phyloP scores from a whole-genome alignment of 371 early-diverging fungal genomes.

The Batkoa obscura region DNA sequence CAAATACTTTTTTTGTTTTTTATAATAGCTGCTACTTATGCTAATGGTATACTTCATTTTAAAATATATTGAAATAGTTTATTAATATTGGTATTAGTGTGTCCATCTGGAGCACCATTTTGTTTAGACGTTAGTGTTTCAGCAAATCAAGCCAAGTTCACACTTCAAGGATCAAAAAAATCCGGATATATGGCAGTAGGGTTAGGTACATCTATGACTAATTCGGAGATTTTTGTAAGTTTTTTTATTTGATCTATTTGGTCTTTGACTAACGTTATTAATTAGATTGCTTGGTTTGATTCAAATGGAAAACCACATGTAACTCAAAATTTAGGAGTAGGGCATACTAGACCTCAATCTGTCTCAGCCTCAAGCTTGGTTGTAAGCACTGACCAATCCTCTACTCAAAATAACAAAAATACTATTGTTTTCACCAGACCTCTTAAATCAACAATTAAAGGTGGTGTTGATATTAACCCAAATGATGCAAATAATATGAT shows the following conservation, averaged over 20 bases:
- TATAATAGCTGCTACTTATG: too few species aligned
- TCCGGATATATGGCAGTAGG: slow-evolving; percentile 1
- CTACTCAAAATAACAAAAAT: too few species aligned
- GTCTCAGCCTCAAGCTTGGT: neutral
- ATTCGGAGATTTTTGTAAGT: slow-evolving; percentile 1
- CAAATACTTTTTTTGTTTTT: too few species aligned
- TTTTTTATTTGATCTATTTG: neutral
- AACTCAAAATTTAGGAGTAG: neutral
- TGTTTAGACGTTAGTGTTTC: neutral
- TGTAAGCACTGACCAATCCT: neutral
- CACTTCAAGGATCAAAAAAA: neutral
- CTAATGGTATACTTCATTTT: too few species aligned
- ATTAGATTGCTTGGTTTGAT: slow-evolving; percentile 2
- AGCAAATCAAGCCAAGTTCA: neutral
- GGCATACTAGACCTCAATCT: neutral
- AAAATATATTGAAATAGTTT: too few species aligned
- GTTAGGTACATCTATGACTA: neutral
- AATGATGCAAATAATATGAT: neutral
- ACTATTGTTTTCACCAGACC: neutral
- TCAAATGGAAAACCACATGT: neutral
- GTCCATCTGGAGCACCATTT: neutral
- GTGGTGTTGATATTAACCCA: neutral
- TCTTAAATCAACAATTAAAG: neutral
- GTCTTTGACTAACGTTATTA: neutral
- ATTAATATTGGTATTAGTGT: too few species aligned